A percentile compares a stretch with the other conserved stretches of the same genome.
Evolutionary conservation across 176 grass and related monocot species (phyloP).

Genomic region (Eragrostis curvula): DNA sequence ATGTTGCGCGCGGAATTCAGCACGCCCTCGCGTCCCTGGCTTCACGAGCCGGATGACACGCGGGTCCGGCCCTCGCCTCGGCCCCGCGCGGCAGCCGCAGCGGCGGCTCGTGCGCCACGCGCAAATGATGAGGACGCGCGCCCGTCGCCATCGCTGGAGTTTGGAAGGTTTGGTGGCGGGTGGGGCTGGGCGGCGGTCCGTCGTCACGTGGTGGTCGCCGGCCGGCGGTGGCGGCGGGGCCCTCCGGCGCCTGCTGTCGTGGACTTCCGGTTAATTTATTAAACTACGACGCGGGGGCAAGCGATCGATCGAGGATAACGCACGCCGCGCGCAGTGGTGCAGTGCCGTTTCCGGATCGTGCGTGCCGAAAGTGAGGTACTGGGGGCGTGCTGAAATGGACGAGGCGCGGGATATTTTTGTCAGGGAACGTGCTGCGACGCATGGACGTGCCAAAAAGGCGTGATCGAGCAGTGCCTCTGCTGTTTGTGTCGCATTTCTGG

Average conservation of each 20-base stretch:
- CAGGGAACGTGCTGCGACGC: slow-evolving; percentile 10
- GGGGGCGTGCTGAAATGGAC: not conserved
- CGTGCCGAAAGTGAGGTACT: slow-evolving; percentile 52
- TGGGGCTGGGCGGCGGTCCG: slow-evolving; percentile 48
- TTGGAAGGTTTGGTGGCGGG: slow-evolving; percentile 29
- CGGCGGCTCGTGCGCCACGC: not conserved
- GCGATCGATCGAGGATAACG: not conserved
- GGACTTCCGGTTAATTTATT: not conserved
- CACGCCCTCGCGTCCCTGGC: not conserved
- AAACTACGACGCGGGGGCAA: not conserved
- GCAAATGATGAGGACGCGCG: not conserved
- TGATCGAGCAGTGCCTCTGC: not conserved
- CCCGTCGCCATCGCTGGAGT: not conserved
- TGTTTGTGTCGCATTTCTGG: slow-evolving; percentile 12
- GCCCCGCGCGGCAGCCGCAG: not conserved
- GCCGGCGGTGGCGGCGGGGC: slow-evolving; percentile 52
- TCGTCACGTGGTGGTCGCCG: slow-evolving; percentile 44
- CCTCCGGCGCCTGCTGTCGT: slow-evolving; percentile 32
- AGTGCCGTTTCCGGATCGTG: slow-evolving; percentile 40
- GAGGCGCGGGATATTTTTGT: slow-evolving; percentile 28
- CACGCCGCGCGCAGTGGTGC: not conserved
- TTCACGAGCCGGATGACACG: not conserved
- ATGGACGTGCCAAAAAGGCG: slow-evolving; percentile 19
- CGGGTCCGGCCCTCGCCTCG: not conserved
- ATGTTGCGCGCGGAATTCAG: not conserved